A percentile compares a stretch with the other conserved stretches of the same genome.
These are phyloP conservation scores for Fusarium fujikuroi DNA, from an alignment of 2,329 filamentous ascomycete species.

Conservation along the genomic window DNA sequence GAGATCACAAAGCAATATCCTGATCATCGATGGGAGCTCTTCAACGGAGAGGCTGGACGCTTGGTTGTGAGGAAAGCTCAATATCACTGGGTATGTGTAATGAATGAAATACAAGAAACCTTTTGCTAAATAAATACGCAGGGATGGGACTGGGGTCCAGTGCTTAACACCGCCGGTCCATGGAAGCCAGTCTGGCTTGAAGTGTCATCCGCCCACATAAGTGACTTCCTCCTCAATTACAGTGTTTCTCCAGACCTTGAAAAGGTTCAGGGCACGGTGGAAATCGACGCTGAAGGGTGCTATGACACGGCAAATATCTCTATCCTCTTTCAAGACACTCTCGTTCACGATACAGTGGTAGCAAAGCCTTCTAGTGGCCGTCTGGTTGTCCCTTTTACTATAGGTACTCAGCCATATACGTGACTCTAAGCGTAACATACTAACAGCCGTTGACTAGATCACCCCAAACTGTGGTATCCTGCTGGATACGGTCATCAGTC, in stretches of 20 bases:
- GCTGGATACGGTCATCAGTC: neutral
- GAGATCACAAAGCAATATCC: neutral
- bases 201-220: neutral
- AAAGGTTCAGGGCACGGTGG: neutral
- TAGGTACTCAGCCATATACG: neutral
- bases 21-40: neutral
- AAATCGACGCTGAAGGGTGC: neutral
- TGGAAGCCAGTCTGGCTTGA: slow-evolving; percentile 4
- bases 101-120: accelerated
- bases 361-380: neutral
- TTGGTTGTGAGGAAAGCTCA: neutral
- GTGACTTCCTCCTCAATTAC: neutral
- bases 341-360: neutral
- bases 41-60: neutral
- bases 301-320: neutral
- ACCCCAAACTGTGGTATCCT: neutral
- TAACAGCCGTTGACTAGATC: neutral
- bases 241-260: neutral
- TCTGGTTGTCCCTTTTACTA: neutral
- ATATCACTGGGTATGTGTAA: neutral
- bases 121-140: neutral
- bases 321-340: neutral
- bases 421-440: neutral
- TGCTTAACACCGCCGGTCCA: neutral
- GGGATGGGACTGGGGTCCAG: slow-evolving; percentile 5